A percentile compares a stretch with the other conserved stretches of the same genome.
These are phyloP conservation scores for Circinella umbellata DNA, from an alignment of 371 early-diverging fungal species.

Conservation along the genomic window DNA sequence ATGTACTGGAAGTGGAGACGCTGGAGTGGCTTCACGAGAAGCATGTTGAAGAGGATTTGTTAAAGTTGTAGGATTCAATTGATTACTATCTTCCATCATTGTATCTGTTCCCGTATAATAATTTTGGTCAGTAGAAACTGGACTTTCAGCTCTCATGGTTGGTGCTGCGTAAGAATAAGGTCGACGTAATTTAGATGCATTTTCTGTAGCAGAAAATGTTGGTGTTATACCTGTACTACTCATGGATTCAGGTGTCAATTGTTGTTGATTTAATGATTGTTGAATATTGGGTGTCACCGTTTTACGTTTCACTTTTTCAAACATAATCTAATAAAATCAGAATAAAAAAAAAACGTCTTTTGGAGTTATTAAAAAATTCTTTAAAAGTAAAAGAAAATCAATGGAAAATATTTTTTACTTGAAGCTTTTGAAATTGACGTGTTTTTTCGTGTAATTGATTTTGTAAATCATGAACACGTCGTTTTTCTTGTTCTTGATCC, in stretches of 20 bases:
- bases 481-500: constrained; percentile 63
- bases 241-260: constrained; percentile 2
- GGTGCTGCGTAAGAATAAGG: too few species aligned
- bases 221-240: background rate
- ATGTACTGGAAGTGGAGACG: too few species aligned
- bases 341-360: background rate
- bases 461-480: constrained; percentile 50
- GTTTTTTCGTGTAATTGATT: constrained; percentile 67
- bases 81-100: too few species aligned
- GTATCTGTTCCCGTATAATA: too few species aligned
- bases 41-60: too few species aligned
- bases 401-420: constrained; percentile 40
- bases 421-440: constrained; percentile 71
- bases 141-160: too few species aligned
- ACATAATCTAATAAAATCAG: constrained; percentile 41
- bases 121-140: too few species aligned
- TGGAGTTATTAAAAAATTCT: background rate
- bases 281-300: constrained; percentile 40
- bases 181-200: too few species aligned
- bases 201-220: too few species aligned
- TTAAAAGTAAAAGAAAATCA: background rate
- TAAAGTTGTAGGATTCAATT: too few species aligned
- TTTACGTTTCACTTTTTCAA: constrained; percentile 64
- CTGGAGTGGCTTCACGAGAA: too few species aligned
- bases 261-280: constrained; percentile 16